A percentile compares a stretch with the other conserved stretches of the same genome.
phyloP scores from a whole-genome alignment of 257 asterid genomes.

The Solanum gandarillasii region DNA sequence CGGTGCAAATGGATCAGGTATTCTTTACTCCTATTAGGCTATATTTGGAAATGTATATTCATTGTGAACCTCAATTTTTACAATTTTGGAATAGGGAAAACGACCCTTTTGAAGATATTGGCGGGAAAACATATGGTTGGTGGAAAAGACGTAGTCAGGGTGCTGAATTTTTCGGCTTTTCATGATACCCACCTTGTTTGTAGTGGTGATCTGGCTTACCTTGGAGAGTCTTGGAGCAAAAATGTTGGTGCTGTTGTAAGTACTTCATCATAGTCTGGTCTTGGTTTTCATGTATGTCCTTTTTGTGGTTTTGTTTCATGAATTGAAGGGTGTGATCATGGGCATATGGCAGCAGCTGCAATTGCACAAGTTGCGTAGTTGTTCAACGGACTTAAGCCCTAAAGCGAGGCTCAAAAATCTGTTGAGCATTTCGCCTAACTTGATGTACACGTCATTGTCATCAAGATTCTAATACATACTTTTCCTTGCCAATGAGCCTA shows the following conservation, averaged over 20 bases:
- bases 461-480: neutral
- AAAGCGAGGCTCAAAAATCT: neutral
- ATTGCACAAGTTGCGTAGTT: neutral
- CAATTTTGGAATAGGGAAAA: slow-evolving; percentile 49
- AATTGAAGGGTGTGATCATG: neutral
- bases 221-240: slow-evolving; percentile 96
- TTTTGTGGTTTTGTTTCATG: neutral
- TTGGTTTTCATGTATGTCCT: neutral
- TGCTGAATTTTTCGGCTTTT: slow-evolving; percentile 76
- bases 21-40: neutral
- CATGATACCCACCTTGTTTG: slow-evolving; percentile 88
- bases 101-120: slow-evolving; percentile 77
- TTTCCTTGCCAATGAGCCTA: neutral
- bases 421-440: neutral
- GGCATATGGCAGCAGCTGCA: neutral
- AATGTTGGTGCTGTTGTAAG: slow-evolving; percentile 81
- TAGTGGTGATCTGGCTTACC: slow-evolving; percentile 77
- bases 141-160: slow-evolving; percentile 81
- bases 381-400: neutral
- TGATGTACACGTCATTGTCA: neutral
- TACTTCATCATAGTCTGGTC: neutral
- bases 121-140: slow-evolving; percentile 99
- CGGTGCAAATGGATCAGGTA: slow-evolving; percentile 99
- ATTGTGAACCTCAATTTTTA: neutral
- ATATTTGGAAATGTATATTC: neutral